These are phyloP conservation scores for Kazachstania viticola DNA, from an alignment of 805 yeast species.

Conservation along the genomic window DNA sequence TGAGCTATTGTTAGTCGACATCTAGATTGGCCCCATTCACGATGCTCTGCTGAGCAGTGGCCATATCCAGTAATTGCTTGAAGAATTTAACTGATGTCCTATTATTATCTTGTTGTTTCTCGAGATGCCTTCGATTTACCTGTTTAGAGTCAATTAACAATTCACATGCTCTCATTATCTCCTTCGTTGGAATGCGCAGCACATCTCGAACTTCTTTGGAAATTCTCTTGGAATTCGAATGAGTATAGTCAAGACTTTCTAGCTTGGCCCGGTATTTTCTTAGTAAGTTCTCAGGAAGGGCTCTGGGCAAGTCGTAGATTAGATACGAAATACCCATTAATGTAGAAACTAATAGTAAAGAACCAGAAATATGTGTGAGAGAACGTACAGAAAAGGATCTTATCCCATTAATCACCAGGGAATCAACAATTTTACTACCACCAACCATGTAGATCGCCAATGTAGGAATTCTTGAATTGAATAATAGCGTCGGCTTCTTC, in stretches of 20 bases:
- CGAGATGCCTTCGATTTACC: slow-evolving; percentile 16
- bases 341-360: slow-evolving; percentile 39
- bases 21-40: slow-evolving; percentile 21
- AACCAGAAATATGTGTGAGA: slow-evolving; percentile 39
- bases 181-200: slow-evolving; percentile 69
- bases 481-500: slow-evolving; percentile 24
- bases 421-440: slow-evolving; percentile 31
- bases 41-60: slow-evolving; percentile 12
- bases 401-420: slow-evolving; percentile 29
- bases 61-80: slow-evolving; percentile 13
- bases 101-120: slow-evolving; percentile 14
- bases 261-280: slow-evolving; percentile 55
- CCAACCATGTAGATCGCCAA: slow-evolving; percentile 26
- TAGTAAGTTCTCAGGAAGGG: slow-evolving; percentile 76
- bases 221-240: slow-evolving; percentile 63
- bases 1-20: slow-evolving; percentile 24
- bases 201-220: slow-evolving; percentile 77
- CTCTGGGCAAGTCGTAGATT: slow-evolving; percentile 74
- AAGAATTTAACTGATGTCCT: slow-evolving; percentile 20
- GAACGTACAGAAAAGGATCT: slow-evolving; percentile 26
- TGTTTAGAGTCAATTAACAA: slow-evolving; percentile 18
- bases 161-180: slow-evolving; percentile 36
- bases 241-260: slow-evolving; percentile 62
- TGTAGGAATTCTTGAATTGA: slow-evolving; percentile 27
- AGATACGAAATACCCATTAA: slow-evolving; percentile 50